A percentile compares a stretch with the other conserved stretches of the same genome.
Conservation (phyloP, 2,329 filamentous ascomycete species). For the Fusarium subtropicale region DNA sequence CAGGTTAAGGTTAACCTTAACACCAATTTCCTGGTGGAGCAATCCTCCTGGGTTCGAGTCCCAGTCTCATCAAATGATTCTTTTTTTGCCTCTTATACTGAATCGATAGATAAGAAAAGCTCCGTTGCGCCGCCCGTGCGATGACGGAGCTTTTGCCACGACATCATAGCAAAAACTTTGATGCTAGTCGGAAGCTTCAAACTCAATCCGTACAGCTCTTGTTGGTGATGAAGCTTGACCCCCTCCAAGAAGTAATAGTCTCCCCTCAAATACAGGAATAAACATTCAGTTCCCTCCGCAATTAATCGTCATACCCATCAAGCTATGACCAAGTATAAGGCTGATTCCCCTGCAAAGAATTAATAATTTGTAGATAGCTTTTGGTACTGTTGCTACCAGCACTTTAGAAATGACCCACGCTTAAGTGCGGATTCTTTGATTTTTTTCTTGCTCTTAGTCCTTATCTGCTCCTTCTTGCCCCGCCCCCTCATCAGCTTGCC, state of each 20-base stretch:
- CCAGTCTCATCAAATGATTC: conserved; percentile 42
- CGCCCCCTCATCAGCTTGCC: conserved; percentile 38
- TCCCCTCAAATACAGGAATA: neutral
- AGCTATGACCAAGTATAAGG: conserved; percentile 34
- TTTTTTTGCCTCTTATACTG: conserved; percentile 23
- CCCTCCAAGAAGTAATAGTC: neutral
- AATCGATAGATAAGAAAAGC: neutral
- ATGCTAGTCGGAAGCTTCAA: conserved; percentile 7
- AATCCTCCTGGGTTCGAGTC: conserved; percentile 49
- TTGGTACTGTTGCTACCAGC: neutral
- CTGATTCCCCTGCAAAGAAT: conserved; percentile 36
- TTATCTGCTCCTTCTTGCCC: conserved; percentile 18
- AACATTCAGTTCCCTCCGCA: conserved; percentile 5
- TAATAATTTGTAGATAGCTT: conserved; percentile 20
- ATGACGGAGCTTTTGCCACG: conserved; percentile 21
- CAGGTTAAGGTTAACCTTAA: conserved; percentile 48
- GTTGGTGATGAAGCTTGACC: conserved; percentile 1
- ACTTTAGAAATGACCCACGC: conserved; percentile 10
- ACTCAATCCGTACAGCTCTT: conserved; percentile 15
- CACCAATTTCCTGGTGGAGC: conserved; percentile 46
- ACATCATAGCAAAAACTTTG: conserved; percentile 18
- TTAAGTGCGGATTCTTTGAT: conserved; percentile 12
- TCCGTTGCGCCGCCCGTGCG: conserved; percentile 13
- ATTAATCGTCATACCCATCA: conserved; percentile 24
- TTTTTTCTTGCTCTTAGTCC: conserved; percentile 25